These are phyloP conservation scores for Hypoxylon sp. DNA, from an alignment of 2,329 filamentous ascomycete species.

Conservation along the genomic window DNA sequence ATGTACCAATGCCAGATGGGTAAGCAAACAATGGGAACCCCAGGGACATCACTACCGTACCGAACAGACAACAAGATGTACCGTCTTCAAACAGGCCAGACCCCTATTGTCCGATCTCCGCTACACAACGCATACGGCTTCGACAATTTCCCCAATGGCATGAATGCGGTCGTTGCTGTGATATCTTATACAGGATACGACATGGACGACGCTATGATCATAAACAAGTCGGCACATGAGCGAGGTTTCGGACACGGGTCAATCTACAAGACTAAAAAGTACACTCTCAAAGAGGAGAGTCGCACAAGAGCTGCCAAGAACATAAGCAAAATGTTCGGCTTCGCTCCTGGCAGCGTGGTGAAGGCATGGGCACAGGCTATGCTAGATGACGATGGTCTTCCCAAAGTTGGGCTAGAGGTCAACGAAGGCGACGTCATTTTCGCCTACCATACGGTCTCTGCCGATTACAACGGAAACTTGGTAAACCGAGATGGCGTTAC, in stretches of 20 bases:
- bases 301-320: conserved; percentile 71
- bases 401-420: conserved; percentile 79
- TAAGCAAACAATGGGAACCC: conserved; percentile 99
- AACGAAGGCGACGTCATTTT: conserved; percentile 84
- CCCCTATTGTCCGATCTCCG: conserved; percentile 88
- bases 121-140: conserved; percentile 96
- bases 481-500: conserved; percentile 87
- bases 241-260: conserved; percentile 95
- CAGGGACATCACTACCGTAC: conserved; percentile 82
- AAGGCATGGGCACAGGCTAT: conserved; percentile 74
- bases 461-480: conserved; percentile 79
- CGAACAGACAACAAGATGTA: conserved; percentile 98
- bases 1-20: conserved; percentile 99
- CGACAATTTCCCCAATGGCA: conserved; percentile 98
- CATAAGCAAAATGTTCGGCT: conserved; percentile 87
- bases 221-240: conserved; percentile 97
- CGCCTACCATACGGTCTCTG: conserved; percentile 87
- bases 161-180: conserved; percentile 94
- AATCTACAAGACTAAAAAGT: conserved; percentile 97
- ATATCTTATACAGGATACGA: conserved; percentile 99
- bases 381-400: conserved; percentile 88
- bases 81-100: conserved; percentile 92
- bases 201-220: conserved; percentile 99
- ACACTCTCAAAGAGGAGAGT: conserved; percentile 82
- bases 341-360: conserved; percentile 79